Evolutionary conservation across 2,329 filamentous ascomycete genomes (phyloP).

Genomic region (Xylariales sp.): DNA sequence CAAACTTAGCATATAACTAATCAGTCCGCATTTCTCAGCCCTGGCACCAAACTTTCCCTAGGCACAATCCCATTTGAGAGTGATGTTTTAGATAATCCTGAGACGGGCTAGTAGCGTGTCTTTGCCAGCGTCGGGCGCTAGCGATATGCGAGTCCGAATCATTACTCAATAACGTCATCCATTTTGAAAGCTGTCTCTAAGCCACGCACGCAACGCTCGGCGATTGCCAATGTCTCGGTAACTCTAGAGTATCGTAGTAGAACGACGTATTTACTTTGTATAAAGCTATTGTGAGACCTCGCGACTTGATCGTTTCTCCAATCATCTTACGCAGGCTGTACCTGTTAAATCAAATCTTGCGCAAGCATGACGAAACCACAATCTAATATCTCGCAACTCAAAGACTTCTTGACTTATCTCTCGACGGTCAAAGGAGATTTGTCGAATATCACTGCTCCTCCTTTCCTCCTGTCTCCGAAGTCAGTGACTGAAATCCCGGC

Average conservation of each 20-base stretch:
- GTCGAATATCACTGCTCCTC: slow-evolving; percentile 50
- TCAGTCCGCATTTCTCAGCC: too few species aligned
- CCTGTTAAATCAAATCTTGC: neutral
- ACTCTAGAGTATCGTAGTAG: neutral
- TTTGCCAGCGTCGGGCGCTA: too few species aligned
- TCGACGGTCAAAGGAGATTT: slow-evolving; percentile 52
- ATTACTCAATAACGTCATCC: slow-evolving; percentile 9
- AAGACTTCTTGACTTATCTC: slow-evolving; percentile 37
- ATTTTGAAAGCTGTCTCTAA: slow-evolving; percentile 2
- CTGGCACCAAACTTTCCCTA: too few species aligned
- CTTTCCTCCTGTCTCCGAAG: slow-evolving; percentile 49
- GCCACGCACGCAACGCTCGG: neutral
- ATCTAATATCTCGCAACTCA: slow-evolving; percentile 24
- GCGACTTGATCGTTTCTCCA: neutral
- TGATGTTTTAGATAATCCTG: too few species aligned
- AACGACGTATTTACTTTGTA: neutral
- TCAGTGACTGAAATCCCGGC: slow-evolving; percentile 54
- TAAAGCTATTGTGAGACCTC: neutral
- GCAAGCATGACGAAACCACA: slow-evolving; percentile 15
- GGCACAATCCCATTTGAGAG: too few species aligned
- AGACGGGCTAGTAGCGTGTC: neutral
- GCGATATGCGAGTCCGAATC: neutral
- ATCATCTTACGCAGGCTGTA: neutral
- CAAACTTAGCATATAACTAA: too few species aligned
- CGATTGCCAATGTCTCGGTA: neutral